These are phyloP conservation scores for Neofusicoccum laricinum DNA, from an alignment of 2,329 filamentous ascomycete genomes.

Conservation along the genomic window DNA sequence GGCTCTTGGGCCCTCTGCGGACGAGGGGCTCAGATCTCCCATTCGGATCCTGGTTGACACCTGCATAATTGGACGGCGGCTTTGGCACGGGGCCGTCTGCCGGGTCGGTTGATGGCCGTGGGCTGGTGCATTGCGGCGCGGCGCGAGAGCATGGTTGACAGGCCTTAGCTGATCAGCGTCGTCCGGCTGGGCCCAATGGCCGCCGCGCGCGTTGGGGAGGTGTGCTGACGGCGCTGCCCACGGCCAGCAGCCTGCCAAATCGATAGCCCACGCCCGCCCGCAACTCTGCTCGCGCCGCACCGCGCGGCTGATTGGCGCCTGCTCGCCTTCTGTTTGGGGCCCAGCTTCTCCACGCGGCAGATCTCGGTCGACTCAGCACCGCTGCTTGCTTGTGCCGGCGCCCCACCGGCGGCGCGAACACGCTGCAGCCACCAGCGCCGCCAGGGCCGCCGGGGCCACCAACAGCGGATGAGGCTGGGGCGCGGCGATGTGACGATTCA, in stretches of 20 bases:
- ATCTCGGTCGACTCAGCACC: conserved; percentile 1
- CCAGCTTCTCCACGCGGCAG: conserved; percentile 17
- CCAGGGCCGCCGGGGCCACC: background rate
- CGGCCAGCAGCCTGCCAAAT: conserved; percentile 1
- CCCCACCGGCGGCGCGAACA: conserved; percentile 6
- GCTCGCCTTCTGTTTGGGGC: conserved; percentile 13
- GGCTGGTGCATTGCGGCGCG: conserved; percentile 15
- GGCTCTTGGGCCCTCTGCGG: conserved; percentile 16
- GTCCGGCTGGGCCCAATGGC: background rate
- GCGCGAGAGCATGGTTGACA: conserved; percentile 15
- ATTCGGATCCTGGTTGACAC: conserved; percentile 13
- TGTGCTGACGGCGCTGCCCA: conserved; percentile 13
- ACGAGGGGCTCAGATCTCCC: conserved; percentile 16
- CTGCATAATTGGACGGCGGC: conserved; percentile 17
- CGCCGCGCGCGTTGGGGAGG: background rate
- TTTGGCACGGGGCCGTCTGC: conserved; percentile 16
- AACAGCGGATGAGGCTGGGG: conserved; percentile 14
- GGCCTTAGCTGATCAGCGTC: conserved; percentile 7
- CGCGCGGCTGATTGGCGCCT: background rate
- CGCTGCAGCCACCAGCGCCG: conserved; percentile 11
- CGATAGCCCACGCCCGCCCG: background rate
- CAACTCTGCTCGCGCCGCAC: background rate
- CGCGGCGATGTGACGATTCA: conserved; percentile 6
- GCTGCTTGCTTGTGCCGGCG: conserved; percentile 4
- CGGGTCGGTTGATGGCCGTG: conserved; percentile 16